Percentiles rank a stretch among this genome's conserved stretches.
phyloP scores from a whole-genome alignment of 306 rosid species.

The Senna tora region DNA sequence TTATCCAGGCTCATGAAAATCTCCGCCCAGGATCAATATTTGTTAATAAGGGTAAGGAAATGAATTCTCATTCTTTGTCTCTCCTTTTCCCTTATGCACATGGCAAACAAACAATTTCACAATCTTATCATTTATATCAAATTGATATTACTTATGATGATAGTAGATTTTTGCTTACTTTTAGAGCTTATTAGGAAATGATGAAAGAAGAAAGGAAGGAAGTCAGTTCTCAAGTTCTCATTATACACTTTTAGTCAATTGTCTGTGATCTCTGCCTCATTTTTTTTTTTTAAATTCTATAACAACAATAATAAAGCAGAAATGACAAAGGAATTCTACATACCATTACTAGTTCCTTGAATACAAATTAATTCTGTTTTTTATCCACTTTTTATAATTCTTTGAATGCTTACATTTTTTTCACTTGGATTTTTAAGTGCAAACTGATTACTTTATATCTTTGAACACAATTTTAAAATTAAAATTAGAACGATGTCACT shows the following conservation, averaged over 20 bases:
- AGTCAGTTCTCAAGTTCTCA: not conserved
- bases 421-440: not conserved
- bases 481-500: not conserved
- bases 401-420: not conserved
- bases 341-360: not conserved
- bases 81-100: constrained; percentile 11
- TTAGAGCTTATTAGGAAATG: constrained; percentile 31
- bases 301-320: not conserved
- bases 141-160: constrained; percentile 7
- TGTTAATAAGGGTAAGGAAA: constrained; percentile 67
- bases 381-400: not conserved
- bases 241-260: no score
- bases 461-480: not conserved
- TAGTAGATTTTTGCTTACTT: constrained; percentile 5
- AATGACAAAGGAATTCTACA: not conserved
- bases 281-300: not conserved
- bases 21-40: constrained; percentile 79
- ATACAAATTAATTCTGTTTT: not conserved
- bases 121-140: constrained; percentile 7
- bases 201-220: constrained; percentile 24
- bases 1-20: constrained; percentile 84
- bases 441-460: not conserved
- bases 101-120: constrained; percentile 15
- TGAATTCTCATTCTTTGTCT: constrained; percentile 20
- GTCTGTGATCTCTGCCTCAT: not conserved